Conservation (phyloP, 306 rosid species). For the Abrus precatorius region DNA sequence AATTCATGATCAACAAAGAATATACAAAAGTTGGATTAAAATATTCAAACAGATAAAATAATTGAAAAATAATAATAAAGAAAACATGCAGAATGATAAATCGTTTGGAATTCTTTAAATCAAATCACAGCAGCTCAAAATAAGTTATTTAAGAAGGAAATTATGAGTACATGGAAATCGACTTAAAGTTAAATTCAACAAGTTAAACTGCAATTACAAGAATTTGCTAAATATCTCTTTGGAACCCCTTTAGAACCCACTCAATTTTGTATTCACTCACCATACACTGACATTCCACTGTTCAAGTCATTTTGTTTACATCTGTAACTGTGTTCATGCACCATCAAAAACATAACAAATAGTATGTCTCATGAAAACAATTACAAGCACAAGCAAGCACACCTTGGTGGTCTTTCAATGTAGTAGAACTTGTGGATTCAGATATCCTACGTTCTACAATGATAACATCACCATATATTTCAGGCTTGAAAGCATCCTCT, state of each 20-base stretch:
- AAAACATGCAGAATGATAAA: neutral
- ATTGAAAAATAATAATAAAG: neutral
- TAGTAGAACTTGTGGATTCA: slow-evolving; percentile 63
- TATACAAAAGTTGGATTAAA: neutral
- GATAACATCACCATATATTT: slow-evolving; percentile 72
- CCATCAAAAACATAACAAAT: slow-evolving; percentile 9
- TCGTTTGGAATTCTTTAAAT: slow-evolving; percentile 2
- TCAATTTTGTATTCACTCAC: neutral
- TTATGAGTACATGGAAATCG: neutral
- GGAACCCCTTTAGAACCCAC: slow-evolving; percentile 30
- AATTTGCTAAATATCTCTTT: neutral
- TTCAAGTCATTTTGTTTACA: neutral
- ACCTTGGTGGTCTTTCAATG: slow-evolving; percentile 85
- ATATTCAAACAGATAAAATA: neutral
- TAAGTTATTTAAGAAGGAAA: slow-evolving; percentile 8
- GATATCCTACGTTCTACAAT: slow-evolving; percentile 80
- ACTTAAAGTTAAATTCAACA: slow-evolving; percentile 21
- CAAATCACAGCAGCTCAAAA: neutral
- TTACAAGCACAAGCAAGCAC: neutral
- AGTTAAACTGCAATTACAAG: slow-evolving; percentile 11
- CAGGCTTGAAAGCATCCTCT: slow-evolving; percentile 91
- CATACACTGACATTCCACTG: neutral
- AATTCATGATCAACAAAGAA: slow-evolving; percentile 7
- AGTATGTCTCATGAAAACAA: slow-evolving; percentile 12
- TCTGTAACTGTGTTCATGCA: neutral